Percentiles rank a stretch among this genome's conserved stretches.
phyloP scores from a whole-genome alignment of 2,329 filamentous ascomycete genomes.

The Drechslerella stenobrocha region DNA sequence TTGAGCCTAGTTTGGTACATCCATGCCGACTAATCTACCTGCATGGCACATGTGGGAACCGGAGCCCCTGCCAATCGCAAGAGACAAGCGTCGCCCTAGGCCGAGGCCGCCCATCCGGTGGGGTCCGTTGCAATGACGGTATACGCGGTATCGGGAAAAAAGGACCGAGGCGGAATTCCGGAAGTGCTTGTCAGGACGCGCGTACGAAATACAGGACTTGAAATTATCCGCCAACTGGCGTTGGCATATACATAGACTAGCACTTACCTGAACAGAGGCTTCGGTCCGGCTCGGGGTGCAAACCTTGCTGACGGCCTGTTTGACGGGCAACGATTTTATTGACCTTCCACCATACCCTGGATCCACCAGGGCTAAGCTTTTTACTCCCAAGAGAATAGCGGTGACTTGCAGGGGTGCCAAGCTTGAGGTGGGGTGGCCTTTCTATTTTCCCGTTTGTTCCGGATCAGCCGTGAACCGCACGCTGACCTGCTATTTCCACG shows the following conservation, averaged over 20 bases:
- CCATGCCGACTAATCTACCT: not conserved
- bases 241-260: not conserved
- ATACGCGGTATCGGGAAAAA: not conserved
- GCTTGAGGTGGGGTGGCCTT: constrained; percentile 21
- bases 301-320: not conserved
- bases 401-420: constrained; percentile 31
- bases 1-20: no score
- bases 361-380: constrained; percentile 41
- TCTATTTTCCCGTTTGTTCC: no score
- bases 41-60: constrained; percentile 9
- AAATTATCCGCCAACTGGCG: not conserved
- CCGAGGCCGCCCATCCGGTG: constrained; percentile 16
- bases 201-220: constrained; percentile 13
- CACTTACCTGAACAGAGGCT: constrained; percentile 18
- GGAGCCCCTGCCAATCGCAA: constrained; percentile 1
- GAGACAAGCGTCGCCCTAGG: constrained; percentile 3
- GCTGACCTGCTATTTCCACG: no score
- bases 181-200: constrained; percentile 13
- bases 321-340: no score
- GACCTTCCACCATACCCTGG: no score
- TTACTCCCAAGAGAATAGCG: constrained; percentile 29
- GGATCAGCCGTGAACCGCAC: no score
- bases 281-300: no score
- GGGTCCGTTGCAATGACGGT: not conserved
- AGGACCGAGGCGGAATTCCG: not conserved